Conservation (phyloP, 192 early-diverging fungal species). For the Linnemannia elongata region DNA sequence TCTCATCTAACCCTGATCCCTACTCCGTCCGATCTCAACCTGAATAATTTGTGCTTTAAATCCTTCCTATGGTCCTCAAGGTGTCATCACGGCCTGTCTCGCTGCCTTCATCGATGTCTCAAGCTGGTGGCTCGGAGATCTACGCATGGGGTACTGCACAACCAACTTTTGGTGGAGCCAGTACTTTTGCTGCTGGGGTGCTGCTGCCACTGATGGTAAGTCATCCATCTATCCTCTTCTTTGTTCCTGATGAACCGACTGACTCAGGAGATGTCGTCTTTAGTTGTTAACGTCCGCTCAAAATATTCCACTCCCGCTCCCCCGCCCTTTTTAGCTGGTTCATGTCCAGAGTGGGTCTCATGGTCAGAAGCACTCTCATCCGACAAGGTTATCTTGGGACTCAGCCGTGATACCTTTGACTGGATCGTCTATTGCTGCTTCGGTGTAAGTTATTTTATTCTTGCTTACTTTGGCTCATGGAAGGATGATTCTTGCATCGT, state of each 20-base stretch:
- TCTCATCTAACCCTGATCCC: not conserved
- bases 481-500: not conserved
- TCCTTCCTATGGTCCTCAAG: conserved; percentile 9
- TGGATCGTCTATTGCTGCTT: conserved; percentile 58
- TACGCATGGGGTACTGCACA: conserved; percentile 86
- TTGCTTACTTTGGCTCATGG: not conserved
- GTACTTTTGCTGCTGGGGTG: conserved; percentile 84
- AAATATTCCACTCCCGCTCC: not conserved
- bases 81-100: conserved; percentile 67
- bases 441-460: conserved; percentile 36
- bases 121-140: conserved; percentile 86
- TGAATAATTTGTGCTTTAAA: not conserved
- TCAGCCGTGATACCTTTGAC: conserved; percentile 55
- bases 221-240: not conserved
- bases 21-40: not conserved
- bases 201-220: conserved; percentile 57
- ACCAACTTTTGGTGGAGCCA: conserved; percentile 82
- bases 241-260: not conserved
- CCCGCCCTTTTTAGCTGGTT: conserved; percentile 6
- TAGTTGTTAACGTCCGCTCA: not conserved
- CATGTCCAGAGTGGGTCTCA: conserved; percentile 54
- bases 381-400: conserved; percentile 15
- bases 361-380: conserved; percentile 50
- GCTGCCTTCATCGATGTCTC: conserved; percentile 81
- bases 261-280: not conserved